These are phyloP conservation scores for Backusella luteola DNA, from an alignment of 192 early-diverging fungal species.

Conservation along the genomic window DNA sequence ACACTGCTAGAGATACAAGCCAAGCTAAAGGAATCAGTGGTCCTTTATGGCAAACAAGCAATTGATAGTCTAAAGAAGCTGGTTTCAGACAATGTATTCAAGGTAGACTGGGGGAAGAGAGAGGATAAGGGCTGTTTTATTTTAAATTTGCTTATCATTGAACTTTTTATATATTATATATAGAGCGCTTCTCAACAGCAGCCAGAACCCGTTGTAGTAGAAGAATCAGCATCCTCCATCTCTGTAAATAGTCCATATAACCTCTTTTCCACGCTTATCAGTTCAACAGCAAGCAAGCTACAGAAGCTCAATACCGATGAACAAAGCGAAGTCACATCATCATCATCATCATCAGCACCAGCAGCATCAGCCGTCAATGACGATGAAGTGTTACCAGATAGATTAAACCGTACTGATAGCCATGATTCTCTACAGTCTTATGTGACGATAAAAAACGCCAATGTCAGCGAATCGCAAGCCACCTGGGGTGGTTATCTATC, in stretches of 20 bases:
- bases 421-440: slow-evolving; percentile 28
- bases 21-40: slow-evolving; percentile 13
- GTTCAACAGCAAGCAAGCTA: neutral
- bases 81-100: slow-evolving; percentile 19
- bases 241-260: slow-evolving; percentile 14
- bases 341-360: neutral
- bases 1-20: slow-evolving; percentile 23
- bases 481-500: slow-evolving; percentile 19
- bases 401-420: slow-evolving; percentile 20
- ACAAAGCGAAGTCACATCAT: neutral
- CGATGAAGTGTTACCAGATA: neutral
- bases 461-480: neutral
- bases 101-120: neutral
- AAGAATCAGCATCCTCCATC: neutral
- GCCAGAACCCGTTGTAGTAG: neutral
- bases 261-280: slow-evolving; percentile 20
- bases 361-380: neutral
- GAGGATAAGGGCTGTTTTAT: neutral
- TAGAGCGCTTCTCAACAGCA: neutral
- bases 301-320: neutral
- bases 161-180: neutral
- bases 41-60: slow-evolving; percentile 21
- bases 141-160: neutral
- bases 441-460: neutral
- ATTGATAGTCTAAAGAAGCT: slow-evolving; percentile 17